Percentiles rank a stretch among this genome's conserved stretches.
phyloP scores from a whole-genome alignment of 805 yeast genomes.

The Monosporozyma aerobia region DNA sequence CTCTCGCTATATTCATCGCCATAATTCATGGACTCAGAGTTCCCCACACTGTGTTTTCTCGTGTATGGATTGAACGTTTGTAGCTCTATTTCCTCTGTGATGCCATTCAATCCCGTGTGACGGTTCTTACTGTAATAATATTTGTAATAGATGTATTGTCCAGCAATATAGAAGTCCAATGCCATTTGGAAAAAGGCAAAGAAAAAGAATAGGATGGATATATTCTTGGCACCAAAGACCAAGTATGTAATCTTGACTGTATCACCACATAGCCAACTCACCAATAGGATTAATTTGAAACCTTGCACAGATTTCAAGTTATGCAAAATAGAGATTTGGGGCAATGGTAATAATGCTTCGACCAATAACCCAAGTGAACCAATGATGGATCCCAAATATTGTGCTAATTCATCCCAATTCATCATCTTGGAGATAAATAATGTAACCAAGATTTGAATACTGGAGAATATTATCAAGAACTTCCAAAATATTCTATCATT shows the following conservation, averaged over 20 bases:
- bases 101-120: slow-evolving; percentile 11
- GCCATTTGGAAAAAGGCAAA: slow-evolving; percentile 75
- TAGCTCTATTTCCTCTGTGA: slow-evolving; percentile 5
- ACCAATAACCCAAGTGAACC: slow-evolving; percentile 61
- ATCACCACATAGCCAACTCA: slow-evolving; percentile 90
- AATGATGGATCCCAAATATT: slow-evolving; percentile 41
- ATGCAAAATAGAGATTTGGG: slow-evolving; percentile 63
- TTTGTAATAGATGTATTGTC: slow-evolving; percentile 60
- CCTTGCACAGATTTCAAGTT: slow-evolving; percentile 64
- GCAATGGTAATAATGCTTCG: slow-evolving; percentile 66
- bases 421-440: slow-evolving; percentile 25
- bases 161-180: slow-evolving; percentile 63
- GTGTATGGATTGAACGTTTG: not conserved
- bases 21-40: not conserved
- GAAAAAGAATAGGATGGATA: slow-evolving; percentile 52
- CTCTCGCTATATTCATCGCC: not conserved
- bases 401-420: slow-evolving; percentile 41
- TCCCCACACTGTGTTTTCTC: not conserved
- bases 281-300: slow-evolving; percentile 61
- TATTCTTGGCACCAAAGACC: slow-evolving; percentile 64
- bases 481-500: slow-evolving; percentile 50
- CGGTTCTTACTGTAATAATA: slow-evolving; percentile 25
- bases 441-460: slow-evolving; percentile 30
- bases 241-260: slow-evolving; percentile 65
- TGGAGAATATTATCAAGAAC: slow-evolving; percentile 43